Percentiles rank a stretch among this genome's conserved stretches.
These are phyloP conservation scores for Castanea sativa DNA, from an alignment of 306 rosid species.

Conservation along the genomic window DNA sequence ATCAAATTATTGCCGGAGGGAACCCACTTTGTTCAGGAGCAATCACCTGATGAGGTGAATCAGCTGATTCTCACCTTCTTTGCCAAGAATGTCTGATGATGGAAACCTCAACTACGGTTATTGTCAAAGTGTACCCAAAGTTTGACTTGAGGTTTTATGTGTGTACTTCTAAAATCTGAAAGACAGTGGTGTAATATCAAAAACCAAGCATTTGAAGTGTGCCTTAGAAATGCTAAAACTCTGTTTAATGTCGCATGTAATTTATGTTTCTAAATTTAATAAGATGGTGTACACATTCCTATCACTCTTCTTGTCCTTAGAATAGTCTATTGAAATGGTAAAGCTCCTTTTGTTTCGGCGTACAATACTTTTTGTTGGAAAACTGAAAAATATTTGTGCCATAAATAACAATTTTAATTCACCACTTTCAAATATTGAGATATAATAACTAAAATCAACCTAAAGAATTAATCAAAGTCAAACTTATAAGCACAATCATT, in stretches of 20 bases:
- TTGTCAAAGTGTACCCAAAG: neutral
- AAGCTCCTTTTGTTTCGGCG: no score
- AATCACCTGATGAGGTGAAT: slow-evolving; percentile 65
- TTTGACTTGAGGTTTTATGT: neutral
- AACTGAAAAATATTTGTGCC: no score
- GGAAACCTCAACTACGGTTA: neutral
- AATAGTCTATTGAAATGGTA: no score
- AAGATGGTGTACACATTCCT: neutral
- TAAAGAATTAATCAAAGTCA: no score
- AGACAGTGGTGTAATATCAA: neutral
- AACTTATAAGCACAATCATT: no score
- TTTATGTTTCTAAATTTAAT: neutral
- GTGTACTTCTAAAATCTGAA: neutral
- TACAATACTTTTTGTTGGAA: no score
- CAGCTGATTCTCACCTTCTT: slow-evolving; percentile 62
- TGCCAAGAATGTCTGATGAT: slow-evolving; percentile 45
- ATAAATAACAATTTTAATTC: no score
- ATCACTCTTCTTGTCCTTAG: no score
- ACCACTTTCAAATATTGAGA: no score
- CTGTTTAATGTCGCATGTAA: neutral
- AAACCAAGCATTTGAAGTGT: neutral
- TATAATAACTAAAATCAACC: no score
- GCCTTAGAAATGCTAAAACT: neutral
- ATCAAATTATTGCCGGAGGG: slow-evolving; percentile 64
- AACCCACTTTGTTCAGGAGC: slow-evolving; percentile 88